Percentiles rank a stretch among this genome's conserved stretches.
Conservation (phyloP, 2,329 filamentous ascomycete species). For the Penicillium italicum region DNA sequence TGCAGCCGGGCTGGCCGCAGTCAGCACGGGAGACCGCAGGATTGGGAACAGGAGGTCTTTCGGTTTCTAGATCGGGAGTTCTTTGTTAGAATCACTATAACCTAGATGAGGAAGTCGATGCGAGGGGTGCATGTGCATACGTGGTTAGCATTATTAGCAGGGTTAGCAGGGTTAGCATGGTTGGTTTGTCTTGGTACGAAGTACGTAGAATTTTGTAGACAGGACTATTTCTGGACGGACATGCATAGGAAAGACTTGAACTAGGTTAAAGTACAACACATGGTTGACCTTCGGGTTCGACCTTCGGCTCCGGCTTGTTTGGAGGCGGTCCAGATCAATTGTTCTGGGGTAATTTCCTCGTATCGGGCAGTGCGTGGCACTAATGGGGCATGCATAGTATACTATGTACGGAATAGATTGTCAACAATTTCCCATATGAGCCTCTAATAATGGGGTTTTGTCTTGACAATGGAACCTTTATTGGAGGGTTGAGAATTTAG, state of each 20-base stretch:
- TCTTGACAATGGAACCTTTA: neutral
- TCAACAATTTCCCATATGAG: neutral
- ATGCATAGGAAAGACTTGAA: neutral
- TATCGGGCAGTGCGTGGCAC: neutral
- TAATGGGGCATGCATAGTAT: neutral
- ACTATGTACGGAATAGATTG: no score
- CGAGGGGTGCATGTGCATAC: neutral
- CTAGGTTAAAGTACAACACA: neutral
- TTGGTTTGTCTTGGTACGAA: neutral
- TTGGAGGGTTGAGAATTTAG: neutral
- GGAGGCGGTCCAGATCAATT: neutral
- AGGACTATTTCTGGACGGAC: neutral
- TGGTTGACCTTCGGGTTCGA: no score
- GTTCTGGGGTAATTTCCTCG: neutral
- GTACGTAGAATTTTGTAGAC: neutral
- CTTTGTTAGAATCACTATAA: neutral
- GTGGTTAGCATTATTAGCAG: no score
- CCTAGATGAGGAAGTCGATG: neutral
- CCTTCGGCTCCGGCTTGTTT: neutral
- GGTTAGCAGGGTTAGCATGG: no score
- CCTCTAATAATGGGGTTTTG: neutral
- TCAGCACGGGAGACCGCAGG: constrained; percentile 5
- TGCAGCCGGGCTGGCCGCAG: constrained; percentile 7
- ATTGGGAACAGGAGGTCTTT: constrained; percentile 2
- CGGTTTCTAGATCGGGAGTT: neutral